Percentiles rank a stretch among this genome's conserved stretches.
These are phyloP conservation scores for Tricholoma bakamatsutake DNA, from an alignment of 768 basidiomycete genomes.

Conservation along the genomic window DNA sequence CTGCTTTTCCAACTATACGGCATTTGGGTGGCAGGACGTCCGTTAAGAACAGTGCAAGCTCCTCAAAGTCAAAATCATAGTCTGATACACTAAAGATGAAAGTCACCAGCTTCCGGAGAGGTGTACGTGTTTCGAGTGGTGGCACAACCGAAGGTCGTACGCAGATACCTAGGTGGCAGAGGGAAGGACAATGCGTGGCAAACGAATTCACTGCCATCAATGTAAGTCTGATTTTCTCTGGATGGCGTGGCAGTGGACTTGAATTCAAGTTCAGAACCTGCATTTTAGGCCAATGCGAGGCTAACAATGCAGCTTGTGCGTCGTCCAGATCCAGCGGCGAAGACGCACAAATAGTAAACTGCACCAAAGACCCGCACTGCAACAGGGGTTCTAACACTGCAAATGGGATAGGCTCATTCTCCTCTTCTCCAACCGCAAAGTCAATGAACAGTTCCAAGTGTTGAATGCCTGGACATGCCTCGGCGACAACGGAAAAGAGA, in stretches of 20 bases:
- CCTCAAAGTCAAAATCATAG: background rate
- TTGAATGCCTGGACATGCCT: slow-evolving; percentile 6
- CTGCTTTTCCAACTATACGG: background rate
- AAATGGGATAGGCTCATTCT: slow-evolving; percentile 2
- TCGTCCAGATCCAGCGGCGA: slow-evolving; percentile 8
- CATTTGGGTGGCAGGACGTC: background rate
- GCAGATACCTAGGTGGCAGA: background rate
- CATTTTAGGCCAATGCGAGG: background rate
- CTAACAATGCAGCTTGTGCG: slow-evolving; percentile 1
- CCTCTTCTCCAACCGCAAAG: background rate
- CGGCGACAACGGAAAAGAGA: slow-evolving; percentile 6
- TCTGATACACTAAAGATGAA: background rate
- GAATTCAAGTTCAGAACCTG: background rate
- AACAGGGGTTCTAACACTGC: slow-evolving; percentile 5
- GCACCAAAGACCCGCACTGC: slow-evolving; percentile 2
- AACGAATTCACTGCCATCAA: background rate
- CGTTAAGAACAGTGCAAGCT: background rate
- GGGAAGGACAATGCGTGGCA: background rate
- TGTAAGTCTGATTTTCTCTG: background rate
- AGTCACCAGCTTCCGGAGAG: background rate
- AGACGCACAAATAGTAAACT: slow-evolving; percentile 1
- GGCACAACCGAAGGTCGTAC: background rate
- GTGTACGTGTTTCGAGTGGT: background rate
- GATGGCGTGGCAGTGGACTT: background rate
- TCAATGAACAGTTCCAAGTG: background rate